Percentiles rank a stretch among this genome's conserved stretches.
Conservation (phyloP, 2,329 filamentous ascomycete species). For the Arthrobotrys conoides region DNA sequence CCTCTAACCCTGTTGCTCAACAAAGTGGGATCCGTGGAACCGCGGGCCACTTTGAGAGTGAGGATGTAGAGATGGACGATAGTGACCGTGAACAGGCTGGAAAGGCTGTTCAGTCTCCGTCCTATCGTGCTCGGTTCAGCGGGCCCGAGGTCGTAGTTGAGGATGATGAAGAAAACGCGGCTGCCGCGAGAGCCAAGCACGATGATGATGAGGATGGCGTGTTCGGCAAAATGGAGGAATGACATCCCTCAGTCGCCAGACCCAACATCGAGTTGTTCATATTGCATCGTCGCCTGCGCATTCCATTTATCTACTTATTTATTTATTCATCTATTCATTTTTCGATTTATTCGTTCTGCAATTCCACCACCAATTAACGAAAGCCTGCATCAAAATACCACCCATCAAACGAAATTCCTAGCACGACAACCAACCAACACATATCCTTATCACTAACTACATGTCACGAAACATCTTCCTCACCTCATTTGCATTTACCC, state of each 20-base stretch:
- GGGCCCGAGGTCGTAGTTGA: slow-evolving; percentile 62
- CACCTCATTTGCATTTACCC: slow-evolving; percentile 29
- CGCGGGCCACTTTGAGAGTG: slow-evolving; percentile 70
- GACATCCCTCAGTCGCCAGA: slow-evolving; percentile 62
- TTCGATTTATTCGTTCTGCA: slow-evolving; percentile 17
- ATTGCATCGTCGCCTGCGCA: not conserved
- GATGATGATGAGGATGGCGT: slow-evolving; percentile 96
- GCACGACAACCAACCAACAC: slow-evolving; percentile 6
- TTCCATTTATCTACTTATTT: not conserved
- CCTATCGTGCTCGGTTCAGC: slow-evolving; percentile 46
- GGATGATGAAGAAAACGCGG: slow-evolving; percentile 65
- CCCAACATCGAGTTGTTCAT: slow-evolving; percentile 15
- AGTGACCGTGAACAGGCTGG: slow-evolving; percentile 71
- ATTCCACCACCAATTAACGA: slow-evolving; percentile 28
- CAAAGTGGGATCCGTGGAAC: slow-evolving; percentile 77
- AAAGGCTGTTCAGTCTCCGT: slow-evolving; percentile 38
- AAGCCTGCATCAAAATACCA: slow-evolving; percentile 30
- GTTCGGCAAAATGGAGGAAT: slow-evolving; percentile 97
- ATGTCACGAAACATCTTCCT: slow-evolving; percentile 39
- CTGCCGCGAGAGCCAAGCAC: slow-evolving; percentile 76
- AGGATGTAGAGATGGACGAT: slow-evolving; percentile 77
- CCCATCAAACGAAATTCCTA: not conserved
- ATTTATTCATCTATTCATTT: slow-evolving; percentile 1
- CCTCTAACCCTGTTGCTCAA: slow-evolving; percentile 73
- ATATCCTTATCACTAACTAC: slow-evolving; percentile 10